Base-by-base conservation (phyloP, 495 filamentous ascomycete genomes). In the Penicillium flavigenum region DNA sequence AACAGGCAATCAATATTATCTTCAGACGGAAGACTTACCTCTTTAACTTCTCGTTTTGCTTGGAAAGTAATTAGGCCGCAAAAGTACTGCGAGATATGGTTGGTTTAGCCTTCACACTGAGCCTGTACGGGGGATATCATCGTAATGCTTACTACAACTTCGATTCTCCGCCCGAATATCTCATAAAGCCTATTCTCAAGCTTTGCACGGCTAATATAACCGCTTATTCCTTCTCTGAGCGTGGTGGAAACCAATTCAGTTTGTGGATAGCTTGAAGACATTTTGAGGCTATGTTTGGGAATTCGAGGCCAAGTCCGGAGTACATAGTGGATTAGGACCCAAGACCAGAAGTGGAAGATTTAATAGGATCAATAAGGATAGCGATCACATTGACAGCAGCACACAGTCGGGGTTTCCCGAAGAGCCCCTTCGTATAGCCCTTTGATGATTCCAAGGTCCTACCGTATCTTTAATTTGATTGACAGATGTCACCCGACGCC, bases 131-230 rank as follows among this genome's bases (percentile, higher is more conserved):
- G 24, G 5, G 14, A 16, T 6, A 32, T 9, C 17, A 17, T 19
- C 27, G 27, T 31, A 11, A 17, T 24, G 34, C 49, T 52, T 16
- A 52, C 49, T n/a, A 38, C 31, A 26, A 52, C 49, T n/a, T 52
- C 20, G 12, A 52, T 52, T 5, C 24, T 42, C 7, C 17, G 31
- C n/a, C 49, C 49, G 20, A 52, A 52, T 22, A 52, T 16, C 7
- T 52, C 31, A 4, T n/a, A 22, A 14, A 52, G 49, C n/a, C 34
- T 52, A 27, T 12, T 52, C 32, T 38, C 24, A 7, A 52, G 49
- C 49, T 6, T 41, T 52, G 34, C 14, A 5, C 19, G 49, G 14
- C 31, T 52, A n/a, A 52, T 52, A 19, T 52, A 52, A 41, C 32
- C 17, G 14, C 49, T 41, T 39, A 52, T 22, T 16, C 38, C 32